These are phyloP conservation scores for Fibroporia radiculosa DNA, from an alignment of 768 basidiomycete genomes.

Conservation along the genomic window DNA sequence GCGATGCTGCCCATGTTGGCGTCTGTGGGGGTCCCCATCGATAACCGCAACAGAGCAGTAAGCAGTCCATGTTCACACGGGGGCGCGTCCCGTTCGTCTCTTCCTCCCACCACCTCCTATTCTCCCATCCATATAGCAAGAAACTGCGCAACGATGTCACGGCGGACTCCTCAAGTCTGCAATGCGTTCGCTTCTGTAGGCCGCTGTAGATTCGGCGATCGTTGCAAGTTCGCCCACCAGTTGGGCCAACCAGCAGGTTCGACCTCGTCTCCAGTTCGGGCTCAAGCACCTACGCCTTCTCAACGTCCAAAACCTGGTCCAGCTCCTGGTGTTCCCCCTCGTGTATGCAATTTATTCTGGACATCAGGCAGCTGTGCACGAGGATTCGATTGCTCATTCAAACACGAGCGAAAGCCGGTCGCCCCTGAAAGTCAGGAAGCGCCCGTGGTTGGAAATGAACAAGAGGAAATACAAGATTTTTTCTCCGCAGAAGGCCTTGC, in stretches of 20 bases:
- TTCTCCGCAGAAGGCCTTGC: constrained; percentile 2
- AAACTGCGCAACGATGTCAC: too few species aligned
- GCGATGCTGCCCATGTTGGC: too few species aligned
- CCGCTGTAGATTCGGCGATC: constrained; percentile 7
- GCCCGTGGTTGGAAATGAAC: neutral
- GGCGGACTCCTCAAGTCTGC: too few species aligned
- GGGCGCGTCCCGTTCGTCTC: too few species aligned
- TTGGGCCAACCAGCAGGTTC: neutral
- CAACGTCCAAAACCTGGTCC: neutral
- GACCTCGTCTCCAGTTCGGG: neutral
- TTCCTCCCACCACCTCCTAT: too few species aligned
- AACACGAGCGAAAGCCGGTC: neutral
- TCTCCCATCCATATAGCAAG: too few species aligned
- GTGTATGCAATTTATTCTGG: constrained; percentile 1
- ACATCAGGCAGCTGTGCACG: neutral
- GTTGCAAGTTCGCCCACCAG: constrained; percentile 10
- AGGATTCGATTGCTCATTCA: neutral
- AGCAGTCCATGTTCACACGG: too few species aligned
- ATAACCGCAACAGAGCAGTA: too few species aligned
- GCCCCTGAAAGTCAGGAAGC: neutral
- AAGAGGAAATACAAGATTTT: constrained; percentile 6
- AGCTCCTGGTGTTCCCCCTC: constrained; percentile 5
- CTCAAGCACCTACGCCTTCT: too few species aligned
- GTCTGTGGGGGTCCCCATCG: too few species aligned
- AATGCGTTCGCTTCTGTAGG: neutral